These are phyloP conservation scores for Starmerella floris DNA, from an alignment of 805 yeast genomes.

Conservation along the genomic window DNA sequence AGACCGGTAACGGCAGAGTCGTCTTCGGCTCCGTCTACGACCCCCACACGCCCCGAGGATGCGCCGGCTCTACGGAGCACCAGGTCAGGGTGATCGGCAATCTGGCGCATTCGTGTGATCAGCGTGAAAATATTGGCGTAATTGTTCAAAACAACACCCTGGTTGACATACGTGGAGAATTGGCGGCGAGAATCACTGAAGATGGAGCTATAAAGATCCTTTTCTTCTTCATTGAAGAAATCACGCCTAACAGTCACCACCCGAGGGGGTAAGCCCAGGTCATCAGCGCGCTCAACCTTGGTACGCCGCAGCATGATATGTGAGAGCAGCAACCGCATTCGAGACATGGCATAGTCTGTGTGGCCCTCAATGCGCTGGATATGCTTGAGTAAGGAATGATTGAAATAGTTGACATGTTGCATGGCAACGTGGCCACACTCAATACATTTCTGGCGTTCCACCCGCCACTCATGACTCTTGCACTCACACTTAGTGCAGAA, in stretches of 20 bases:
- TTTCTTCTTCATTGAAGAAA: conserved; percentile 84
- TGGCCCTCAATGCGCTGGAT: conserved; percentile 76
- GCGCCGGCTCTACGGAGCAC: conserved; percentile 48
- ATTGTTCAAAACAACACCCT: conserved; percentile 90
- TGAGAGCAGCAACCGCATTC: conserved; percentile 58
- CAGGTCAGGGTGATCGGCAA: conserved; percentile 96
- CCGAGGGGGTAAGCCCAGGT: conserved; percentile 91
- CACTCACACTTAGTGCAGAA: conserved; percentile 92
- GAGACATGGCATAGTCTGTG: conserved; percentile 62
- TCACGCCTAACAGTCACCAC: conserved; percentile 81
- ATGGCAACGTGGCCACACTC: conserved; percentile 81
- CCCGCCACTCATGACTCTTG: conserved; percentile 67
- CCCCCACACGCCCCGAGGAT: neutral
- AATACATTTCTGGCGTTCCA: conserved; percentile 76
- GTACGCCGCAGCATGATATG: conserved; percentile 90
- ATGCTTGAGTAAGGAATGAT: conserved; percentile 88
- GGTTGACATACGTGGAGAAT: conserved; percentile 84
- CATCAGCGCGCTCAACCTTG: conserved; percentile 92
- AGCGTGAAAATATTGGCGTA: conserved; percentile 94
- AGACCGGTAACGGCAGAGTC: conserved; percentile 37
- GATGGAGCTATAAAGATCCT: conserved; percentile 76
- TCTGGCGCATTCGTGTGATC: conserved; percentile 92
- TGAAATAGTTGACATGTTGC: conserved; percentile 91
- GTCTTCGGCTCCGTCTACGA: neutral
- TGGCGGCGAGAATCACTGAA: conserved; percentile 77